phyloP scores from a whole-genome alignment of 805 yeast genomes.

The Ascoidea tarda region DNA sequence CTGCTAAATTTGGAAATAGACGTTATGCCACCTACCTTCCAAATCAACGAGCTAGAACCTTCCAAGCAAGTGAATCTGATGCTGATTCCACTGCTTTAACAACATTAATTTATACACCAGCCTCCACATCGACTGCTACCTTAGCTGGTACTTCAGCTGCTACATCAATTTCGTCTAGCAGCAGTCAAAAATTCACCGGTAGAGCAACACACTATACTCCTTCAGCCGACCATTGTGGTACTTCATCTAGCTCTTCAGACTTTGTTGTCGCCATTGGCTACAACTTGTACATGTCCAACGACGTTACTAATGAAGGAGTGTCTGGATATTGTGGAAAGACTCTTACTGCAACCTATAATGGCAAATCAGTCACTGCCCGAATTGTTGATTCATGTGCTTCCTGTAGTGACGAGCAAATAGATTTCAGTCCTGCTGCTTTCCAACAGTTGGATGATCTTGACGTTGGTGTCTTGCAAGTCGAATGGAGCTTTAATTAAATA shows the following conservation, averaged over 20 bases:
- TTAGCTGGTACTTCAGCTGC: constrained; percentile 1
- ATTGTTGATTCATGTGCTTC: constrained; percentile 42
- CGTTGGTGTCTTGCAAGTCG: constrained; percentile 38
- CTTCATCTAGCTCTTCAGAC: constrained; percentile 28
- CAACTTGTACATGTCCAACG: constrained; percentile 19
- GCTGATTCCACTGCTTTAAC: neutral
- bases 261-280: constrained; percentile 38
- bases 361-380: constrained; percentile 34
- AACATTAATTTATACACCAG: neutral
- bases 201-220: constrained; percentile 29
- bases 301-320: constrained; percentile 11
- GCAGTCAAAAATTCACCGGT: constrained; percentile 16
- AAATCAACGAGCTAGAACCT: too few species aligned
- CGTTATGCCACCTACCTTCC: too few species aligned
- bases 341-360: constrained; percentile 30
- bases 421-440: constrained; percentile 42
- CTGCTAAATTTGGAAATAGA: too few species aligned
- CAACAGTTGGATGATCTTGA: constrained; percentile 28
- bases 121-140: neutral
- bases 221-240: constrained; percentile 43
- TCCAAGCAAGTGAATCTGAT: neutral
- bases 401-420: constrained; percentile 31
- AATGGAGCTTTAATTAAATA: constrained; percentile 24
- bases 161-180: constrained; percentile 10
- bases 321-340: constrained; percentile 34